These are phyloP conservation scores for Hevea brasiliensis DNA, from an alignment of 345 rosid species.

Conservation along the genomic window DNA sequence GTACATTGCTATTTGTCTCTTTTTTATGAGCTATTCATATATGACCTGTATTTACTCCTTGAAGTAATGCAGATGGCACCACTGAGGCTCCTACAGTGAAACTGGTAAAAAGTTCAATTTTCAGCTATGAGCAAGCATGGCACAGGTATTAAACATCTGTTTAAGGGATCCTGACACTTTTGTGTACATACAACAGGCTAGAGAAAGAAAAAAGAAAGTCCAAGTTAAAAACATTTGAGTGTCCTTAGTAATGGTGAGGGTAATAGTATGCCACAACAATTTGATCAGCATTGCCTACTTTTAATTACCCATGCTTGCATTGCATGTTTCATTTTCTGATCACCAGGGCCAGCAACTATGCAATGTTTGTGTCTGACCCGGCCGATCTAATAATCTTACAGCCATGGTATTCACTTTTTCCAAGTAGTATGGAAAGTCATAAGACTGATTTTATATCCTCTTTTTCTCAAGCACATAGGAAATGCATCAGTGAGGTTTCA, in stretches of 20 bases:
- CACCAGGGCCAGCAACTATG: no score
- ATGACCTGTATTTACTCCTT: slow-evolving; percentile 27
- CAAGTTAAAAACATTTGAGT: background rate
- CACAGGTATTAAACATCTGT: slow-evolving; percentile 59
- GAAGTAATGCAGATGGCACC: slow-evolving; percentile 58
- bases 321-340: background rate
- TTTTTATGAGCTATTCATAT: slow-evolving; percentile 18
- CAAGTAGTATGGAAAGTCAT: background rate
- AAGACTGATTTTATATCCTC: background rate
- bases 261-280: background rate
- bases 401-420: background rate
- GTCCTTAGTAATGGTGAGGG: background rate
- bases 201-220: background rate
- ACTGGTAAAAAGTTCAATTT: slow-evolving; percentile 86
- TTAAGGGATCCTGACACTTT: slow-evolving; percentile 3
- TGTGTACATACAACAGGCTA: background rate
- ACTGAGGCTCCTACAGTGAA: slow-evolving; percentile 58
- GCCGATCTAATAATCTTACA: background rate
- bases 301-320: background rate
- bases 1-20: slow-evolving; percentile 40
- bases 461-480: background rate
- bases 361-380: background rate
- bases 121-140: slow-evolving; percentile 99
- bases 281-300: no score
- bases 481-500: background rate